Evolutionary conservation across 768 basidiomycete species (phyloP), one percentile per base, ranked within the genome.

Genomic region (Boletus sp.): DNA sequence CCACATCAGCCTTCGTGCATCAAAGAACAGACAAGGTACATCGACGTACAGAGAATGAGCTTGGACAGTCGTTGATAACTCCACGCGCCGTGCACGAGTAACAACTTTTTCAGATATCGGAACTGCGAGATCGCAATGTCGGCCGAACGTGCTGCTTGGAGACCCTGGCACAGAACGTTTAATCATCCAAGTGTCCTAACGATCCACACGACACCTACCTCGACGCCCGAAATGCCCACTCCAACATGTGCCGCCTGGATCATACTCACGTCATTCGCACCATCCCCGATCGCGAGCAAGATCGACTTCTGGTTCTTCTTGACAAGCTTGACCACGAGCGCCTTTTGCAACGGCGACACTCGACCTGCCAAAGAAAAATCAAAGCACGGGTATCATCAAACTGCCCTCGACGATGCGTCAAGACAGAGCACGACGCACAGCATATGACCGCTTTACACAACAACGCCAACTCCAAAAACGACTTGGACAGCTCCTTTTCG

Each of bases 371-470:
- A 27, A 29, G 23, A 7, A 42, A 25, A 27, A 40, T 3, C 39
- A 21, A 41, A 23, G 4, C 23, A 15, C 15, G 8, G 17, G 7
- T 23, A 3, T 25, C 19, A 4, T 57, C 23, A 50, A 43, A 17
- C 8, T 15, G 9, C 25, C 6, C 7, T 13, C n/a, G 17, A 29
- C 23, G 21, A 17, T 2, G 1, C 17, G 15, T 2, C 8, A 2
- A 34, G 2, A 23, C 19, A n/a, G 5, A 3, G 15, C n/a, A 2
- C 35, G 29, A 60, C 67, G n/a, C 35, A 95, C 96, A 99, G 71
- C 96, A 98, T 35, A 99, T 88, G 46, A 98, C 97, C 30, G 97
- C 96, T 65, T 98, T 98, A 78, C 97, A 99, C 87, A 98, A 87
- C 61, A 98, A 84, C 1, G 96, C 96, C 37, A 99, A 75, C 69